Percentiles rank a stretch among this genome's conserved stretches.
Conservation (phyloP, 225 moss, liverwort and hornwort genomes). For the Antitrichia curtipendula region DNA sequence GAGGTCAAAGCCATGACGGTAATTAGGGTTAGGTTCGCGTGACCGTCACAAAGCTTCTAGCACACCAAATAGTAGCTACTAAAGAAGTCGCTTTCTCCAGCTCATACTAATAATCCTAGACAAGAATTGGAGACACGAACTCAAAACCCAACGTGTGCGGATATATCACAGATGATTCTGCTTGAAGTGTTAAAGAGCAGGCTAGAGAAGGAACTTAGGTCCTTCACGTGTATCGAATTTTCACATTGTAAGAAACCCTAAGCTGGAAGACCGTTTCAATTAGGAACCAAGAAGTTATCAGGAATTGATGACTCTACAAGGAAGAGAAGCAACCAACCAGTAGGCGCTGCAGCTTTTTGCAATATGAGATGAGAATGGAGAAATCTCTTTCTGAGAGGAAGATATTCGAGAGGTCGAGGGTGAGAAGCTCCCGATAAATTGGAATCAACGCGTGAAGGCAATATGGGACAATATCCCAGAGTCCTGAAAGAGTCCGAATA, state of each 20-base stretch:
- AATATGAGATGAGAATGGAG: constrained; percentile 44
- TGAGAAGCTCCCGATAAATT: constrained; percentile 52
- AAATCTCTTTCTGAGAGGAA: constrained; percentile 48
- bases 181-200: neutral
- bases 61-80: neutral
- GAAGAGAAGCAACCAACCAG: constrained; percentile 36
- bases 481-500: constrained; percentile 63
- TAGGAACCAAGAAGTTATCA: neutral
- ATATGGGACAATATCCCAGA: constrained; percentile 53
- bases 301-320: neutral
- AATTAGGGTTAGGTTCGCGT: neutral
- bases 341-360: constrained; percentile 71
- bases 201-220: neutral
- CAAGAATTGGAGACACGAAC: neutral
- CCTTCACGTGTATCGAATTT: neutral
- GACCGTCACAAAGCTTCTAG: neutral
- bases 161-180: neutral
- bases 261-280: neutral
- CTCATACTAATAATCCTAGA: neutral
- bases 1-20: neutral
- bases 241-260: neutral
- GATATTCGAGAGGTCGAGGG: constrained; percentile 74
- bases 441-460: constrained; percentile 41
- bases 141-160: neutral
- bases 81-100: neutral